Evolutionary conservation across 2,329 filamentous ascomycete species (phyloP).

Genomic region (Neofusicoccum ribis): DNA sequence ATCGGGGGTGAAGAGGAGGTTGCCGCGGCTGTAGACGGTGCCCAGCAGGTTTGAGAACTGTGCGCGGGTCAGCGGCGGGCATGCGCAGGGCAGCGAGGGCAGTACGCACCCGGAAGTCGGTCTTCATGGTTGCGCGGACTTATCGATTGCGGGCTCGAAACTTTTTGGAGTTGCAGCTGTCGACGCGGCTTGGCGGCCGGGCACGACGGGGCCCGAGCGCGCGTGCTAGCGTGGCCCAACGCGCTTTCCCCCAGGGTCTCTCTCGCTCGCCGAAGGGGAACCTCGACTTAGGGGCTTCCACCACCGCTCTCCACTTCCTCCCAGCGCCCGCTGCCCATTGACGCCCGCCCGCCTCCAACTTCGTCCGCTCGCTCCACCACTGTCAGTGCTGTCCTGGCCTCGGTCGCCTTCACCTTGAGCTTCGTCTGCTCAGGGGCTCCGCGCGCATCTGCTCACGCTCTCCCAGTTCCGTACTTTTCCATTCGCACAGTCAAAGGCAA

Average conservation of each 20-base stretch:
- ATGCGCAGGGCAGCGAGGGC: not conserved
- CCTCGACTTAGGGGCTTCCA: slow-evolving; percentile 21
- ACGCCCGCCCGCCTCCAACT: slow-evolving; percentile 17
- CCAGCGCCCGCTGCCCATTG: slow-evolving; percentile 9
- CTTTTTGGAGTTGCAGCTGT: slow-evolving; percentile 32
- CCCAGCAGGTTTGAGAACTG: slow-evolving; percentile 98
- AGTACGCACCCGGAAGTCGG: slow-evolving; percentile 82
- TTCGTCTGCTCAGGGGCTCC: slow-evolving; percentile 12
- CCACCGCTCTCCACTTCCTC: slow-evolving; percentile 15
- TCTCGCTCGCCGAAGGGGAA: slow-evolving; percentile 19
- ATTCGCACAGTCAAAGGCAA: slow-evolving; percentile 5
- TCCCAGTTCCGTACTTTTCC: slow-evolving; percentile 10
- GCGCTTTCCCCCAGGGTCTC: slow-evolving; percentile 18
- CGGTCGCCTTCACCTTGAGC: slow-evolving; percentile 10
- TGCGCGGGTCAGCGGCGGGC: slow-evolving; percentile 28
- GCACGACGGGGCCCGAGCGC: not conserved
- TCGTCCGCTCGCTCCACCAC: slow-evolving; percentile 18
- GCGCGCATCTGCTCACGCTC: slow-evolving; percentile 12
- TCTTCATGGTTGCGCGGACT: slow-evolving; percentile 73
- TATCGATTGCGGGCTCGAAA: slow-evolving; percentile 25
- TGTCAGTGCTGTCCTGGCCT: not conserved
- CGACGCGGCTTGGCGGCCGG: slow-evolving; percentile 1
- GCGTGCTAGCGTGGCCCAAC: slow-evolving; percentile 18
- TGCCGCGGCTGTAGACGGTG: slow-evolving; percentile 97
- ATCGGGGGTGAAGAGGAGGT: slow-evolving; percentile 93